phyloP scores from a whole-genome alignment of 75 land plant species.

The Cupressus sempervirens region DNA sequence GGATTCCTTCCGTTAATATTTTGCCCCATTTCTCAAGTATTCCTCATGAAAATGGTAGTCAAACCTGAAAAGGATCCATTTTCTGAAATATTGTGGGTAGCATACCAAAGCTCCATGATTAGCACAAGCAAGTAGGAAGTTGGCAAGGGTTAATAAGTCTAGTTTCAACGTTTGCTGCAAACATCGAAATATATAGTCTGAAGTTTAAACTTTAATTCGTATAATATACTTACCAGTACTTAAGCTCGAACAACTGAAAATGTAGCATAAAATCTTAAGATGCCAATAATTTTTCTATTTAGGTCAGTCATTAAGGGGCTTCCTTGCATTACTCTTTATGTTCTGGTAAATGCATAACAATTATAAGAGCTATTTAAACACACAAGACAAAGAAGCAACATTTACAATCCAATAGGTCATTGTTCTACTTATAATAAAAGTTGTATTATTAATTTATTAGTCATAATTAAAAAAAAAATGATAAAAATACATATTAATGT shows the following conservation, averaged over 20 bases:
- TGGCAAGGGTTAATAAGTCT: neutral
- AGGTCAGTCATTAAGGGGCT: neutral
- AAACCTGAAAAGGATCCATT: neutral
- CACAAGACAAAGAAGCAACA: neutral
- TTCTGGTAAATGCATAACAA: neutral
- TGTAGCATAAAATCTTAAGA: neutral
- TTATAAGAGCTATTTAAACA: neutral
- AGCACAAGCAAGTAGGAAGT: neutral
- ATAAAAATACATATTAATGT: no score
- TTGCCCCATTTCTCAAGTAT: neutral
- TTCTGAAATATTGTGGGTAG: neutral
- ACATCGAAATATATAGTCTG: neutral
- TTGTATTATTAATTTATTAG: no score
- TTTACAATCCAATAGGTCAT: neutral
- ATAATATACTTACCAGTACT: neutral
- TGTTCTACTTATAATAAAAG: no score
- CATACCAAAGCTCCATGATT: neutral
- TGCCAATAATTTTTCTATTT: neutral
- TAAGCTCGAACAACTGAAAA: neutral
- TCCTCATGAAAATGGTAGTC: neutral
- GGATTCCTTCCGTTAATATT: no score
- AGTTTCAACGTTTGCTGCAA: neutral
- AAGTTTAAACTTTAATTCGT: neutral
- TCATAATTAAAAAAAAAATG: no score
- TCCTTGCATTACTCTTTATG: neutral